phyloP scores from a whole-genome alignment of 768 basidiomycete species.

The Butyriboletus loyo region DNA sequence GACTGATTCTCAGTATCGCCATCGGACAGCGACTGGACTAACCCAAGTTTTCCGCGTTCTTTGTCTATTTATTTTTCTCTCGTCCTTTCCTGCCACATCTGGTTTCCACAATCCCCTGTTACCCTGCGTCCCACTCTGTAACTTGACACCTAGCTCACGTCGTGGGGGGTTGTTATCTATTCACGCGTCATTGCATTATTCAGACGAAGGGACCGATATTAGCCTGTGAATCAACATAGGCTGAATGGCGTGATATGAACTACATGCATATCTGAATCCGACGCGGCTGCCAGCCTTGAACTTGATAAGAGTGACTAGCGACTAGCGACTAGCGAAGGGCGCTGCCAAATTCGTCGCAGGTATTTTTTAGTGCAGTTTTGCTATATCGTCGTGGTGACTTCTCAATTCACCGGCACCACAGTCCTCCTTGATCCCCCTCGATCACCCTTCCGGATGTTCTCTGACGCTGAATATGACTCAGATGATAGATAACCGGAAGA shows the following conservation, averaged over 20 bases:
- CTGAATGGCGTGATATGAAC: constrained; percentile 11
- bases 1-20: neutral
- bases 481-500: constrained; percentile 14
- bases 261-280: constrained; percentile 3
- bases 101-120: neutral
- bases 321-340: neutral
- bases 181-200: constrained; percentile 1
- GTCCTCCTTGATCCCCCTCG: constrained; percentile 3
- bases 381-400: constrained; percentile 16
- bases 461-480: neutral
- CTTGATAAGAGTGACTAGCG: neutral
- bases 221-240: neutral
- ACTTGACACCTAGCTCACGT: constrained; percentile 2
- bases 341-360: constrained; percentile 15
- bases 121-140: constrained; percentile 5
- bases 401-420: constrained; percentile 17
- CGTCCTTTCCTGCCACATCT: neutral
- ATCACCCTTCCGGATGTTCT: constrained; percentile 13
- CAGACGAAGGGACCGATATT: constrained; percentile 7
- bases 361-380: constrained; percentile 1
- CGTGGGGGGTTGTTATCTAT: constrained; percentile 12
- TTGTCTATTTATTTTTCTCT: constrained; percentile 8
- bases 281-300: neutral
- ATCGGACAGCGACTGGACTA: neutral
- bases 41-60: neutral